Evolutionary conservation across 2,329 filamentous ascomycete genomes (phyloP).

Genomic region (Ambrosiella beaveri): DNA sequence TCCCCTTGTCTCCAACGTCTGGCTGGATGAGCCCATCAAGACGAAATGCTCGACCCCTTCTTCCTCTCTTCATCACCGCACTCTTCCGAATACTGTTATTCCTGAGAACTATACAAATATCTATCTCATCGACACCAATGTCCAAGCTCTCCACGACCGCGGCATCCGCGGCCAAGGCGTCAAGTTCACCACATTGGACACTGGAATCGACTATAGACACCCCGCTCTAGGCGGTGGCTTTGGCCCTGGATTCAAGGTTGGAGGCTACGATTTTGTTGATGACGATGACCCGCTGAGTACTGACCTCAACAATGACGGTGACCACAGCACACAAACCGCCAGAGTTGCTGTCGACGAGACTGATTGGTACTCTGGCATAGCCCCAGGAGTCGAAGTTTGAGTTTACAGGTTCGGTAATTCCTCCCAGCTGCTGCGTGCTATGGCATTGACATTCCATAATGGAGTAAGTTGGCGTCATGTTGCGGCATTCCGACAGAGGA

Average conservation of each 20-base stretch:
- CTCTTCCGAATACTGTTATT: constrained; percentile 15
- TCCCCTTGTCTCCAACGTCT: constrained; percentile 22
- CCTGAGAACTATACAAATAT: constrained; percentile 24
- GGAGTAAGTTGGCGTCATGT: constrained; percentile 16
- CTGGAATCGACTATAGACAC: constrained; percentile 30
- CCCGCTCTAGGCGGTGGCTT: constrained; percentile 48
- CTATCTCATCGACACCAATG: constrained; percentile 23
- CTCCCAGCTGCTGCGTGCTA: constrained; percentile 20
- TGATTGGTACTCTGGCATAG: constrained; percentile 15
- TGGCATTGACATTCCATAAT: constrained; percentile 16
- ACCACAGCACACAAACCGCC: constrained; percentile 22
- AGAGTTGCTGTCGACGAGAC: constrained; percentile 16
- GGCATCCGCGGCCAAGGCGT: constrained; percentile 23
- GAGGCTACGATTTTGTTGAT: constrained; percentile 42
- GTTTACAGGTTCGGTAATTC: constrained; percentile 17
- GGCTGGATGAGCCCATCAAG: constrained; percentile 15
- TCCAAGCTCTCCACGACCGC: constrained; percentile 22
- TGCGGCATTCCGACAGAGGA: too few relatives aligned
- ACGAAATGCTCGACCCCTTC: too few relatives aligned
- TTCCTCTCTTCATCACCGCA: constrained; percentile 17
- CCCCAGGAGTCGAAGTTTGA: constrained; percentile 15
- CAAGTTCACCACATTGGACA: constrained; percentile 24
- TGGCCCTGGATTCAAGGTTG: constrained; percentile 39
- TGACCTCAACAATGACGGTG: constrained; percentile 11
- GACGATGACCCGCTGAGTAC: constrained; percentile 22